Evolutionary conservation across 257 asterid genomes (phyloP), one percentile per base, ranked within the genome.

Genomic region (Rhazya stricta): DNA sequence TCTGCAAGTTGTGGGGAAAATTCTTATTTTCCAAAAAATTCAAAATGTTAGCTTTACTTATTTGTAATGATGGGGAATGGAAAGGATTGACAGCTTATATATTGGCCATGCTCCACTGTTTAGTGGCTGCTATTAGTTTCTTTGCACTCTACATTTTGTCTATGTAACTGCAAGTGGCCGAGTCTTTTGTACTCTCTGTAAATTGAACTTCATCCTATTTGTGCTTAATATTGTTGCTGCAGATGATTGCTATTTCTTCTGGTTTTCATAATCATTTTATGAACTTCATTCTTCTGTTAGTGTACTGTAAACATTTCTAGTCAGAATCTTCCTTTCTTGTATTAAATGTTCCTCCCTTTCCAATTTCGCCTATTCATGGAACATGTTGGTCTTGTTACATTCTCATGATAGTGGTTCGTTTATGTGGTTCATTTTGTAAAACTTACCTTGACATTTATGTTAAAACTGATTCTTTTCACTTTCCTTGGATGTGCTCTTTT

Each of bases 381-480:
- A 36, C 46, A 51, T 54, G 60, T 25, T 25, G 12, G 10, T 58
- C 53, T 69, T 71, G 48, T 72, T 13, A 42, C 58, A 37, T 67
- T 56, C 50, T 41, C 34, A 9, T 76, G 32, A 46, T 23, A 16
- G 48, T 50, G 68, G 42, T 56, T 69, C 36, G 69, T 77, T n/a
- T n/a, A n/a, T n/a, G n/a, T n/a, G n/a, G n/a, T n/a, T n/a, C n/a
- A 1, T 34, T 23, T 61, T 12, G 21, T 67, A 21, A n/a, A 39
- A 19, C 45, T 3, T 42, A 74, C 21, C 19, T 39, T 37, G 68
- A 4, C 42, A 18, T 39, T 57, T 27, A 46, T 41, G 16, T 12
- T 36, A 23, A 61, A 18, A 30, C 2, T 62, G 13, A 36, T 18
- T 71, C 9, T 4, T 18, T 19, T 12, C 27, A 21, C 6, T 74